Evolutionary conservation across 2,329 filamentous ascomycete genomes (phyloP).

Genomic region (Cytospora mali): DNA sequence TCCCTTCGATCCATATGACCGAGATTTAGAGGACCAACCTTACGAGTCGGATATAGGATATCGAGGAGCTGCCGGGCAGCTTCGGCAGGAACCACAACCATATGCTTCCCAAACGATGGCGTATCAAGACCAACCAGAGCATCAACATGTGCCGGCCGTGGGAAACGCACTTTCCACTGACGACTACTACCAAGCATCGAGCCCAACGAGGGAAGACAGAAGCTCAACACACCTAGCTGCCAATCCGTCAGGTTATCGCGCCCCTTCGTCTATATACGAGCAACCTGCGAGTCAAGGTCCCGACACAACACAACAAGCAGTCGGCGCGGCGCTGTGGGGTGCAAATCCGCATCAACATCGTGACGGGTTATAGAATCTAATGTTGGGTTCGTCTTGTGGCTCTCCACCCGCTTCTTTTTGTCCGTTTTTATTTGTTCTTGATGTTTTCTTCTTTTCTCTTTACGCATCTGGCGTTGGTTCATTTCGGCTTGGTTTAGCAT

Average conservation of each 20-base stretch:
- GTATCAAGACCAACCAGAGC: conserved; percentile 11
- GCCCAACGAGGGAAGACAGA: conserved; percentile 8
- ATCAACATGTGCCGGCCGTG: not conserved
- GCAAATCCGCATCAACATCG: conserved; percentile 24
- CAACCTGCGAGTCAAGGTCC: conserved; percentile 29
- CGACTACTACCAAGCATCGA: conserved; percentile 16
- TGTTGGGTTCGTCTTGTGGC: conserved; percentile 1
- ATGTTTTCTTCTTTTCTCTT: not conserved
- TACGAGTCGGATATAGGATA: conserved; percentile 28
- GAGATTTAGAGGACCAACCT: conserved; percentile 27
- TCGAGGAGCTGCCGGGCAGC: conserved; percentile 18
- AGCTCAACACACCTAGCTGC: conserved; percentile 28
- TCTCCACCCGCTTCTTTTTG: not conserved
- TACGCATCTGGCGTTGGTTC: conserved; percentile 16
- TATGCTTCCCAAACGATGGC: conserved; percentile 12
- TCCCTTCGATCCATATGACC: conserved; percentile 27
- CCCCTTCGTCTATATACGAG: not conserved
- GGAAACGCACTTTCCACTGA: conserved; percentile 10
- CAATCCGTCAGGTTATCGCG: conserved; percentile 19
- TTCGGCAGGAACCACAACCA: conserved; percentile 16
- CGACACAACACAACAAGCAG: conserved; percentile 36
- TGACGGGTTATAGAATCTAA: conserved; percentile 16
- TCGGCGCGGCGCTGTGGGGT: conserved; percentile 41
- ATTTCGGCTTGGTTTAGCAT: conserved; percentile 12
- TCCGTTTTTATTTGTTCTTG: not conserved